Conservation (phyloP, 345 rosid species). For the Pugionium dolabratum region DNA sequence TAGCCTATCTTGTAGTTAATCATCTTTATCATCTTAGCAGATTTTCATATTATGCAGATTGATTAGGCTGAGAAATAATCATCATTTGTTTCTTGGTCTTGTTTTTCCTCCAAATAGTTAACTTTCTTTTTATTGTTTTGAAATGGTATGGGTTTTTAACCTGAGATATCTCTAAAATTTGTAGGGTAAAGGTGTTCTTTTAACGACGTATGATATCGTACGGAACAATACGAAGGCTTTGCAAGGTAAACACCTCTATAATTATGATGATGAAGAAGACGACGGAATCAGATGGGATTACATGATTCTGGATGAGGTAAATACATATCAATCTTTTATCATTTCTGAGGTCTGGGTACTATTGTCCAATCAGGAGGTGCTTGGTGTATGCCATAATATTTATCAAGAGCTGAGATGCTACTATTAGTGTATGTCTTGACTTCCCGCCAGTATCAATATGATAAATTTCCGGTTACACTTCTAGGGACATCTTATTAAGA, state of each 20-base stretch:
- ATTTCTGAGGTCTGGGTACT: constrained; percentile 6
- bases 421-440: constrained; percentile 21
- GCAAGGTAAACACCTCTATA: constrained; percentile 49
- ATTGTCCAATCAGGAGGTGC: not conserved
- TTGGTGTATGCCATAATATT: constrained; percentile 6
- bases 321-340: constrained; percentile 11
- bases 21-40: constrained; percentile 16
- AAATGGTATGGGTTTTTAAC: constrained; percentile 7
- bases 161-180: constrained; percentile 16
- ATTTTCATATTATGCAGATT: constrained; percentile 1
- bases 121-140: not conserved
- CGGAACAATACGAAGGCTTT: constrained; percentile 78
- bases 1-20: constrained; percentile 1
- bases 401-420: constrained; percentile 4
- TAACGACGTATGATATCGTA: constrained; percentile 93
- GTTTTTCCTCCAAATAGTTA: not conserved
- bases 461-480: constrained; percentile 21
- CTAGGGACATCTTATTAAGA: constrained; percentile 97
- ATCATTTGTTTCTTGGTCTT: constrained; percentile 19
- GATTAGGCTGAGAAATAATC: constrained; percentile 25
- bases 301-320: constrained; percentile 97
- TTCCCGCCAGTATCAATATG: not conserved
- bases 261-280: constrained; percentile 60
- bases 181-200: constrained; percentile 86
- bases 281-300: constrained; percentile 81